Conservation (phyloP, 2,329 filamentous ascomycete genomes). For the Verticillium alfalfae region DNA sequence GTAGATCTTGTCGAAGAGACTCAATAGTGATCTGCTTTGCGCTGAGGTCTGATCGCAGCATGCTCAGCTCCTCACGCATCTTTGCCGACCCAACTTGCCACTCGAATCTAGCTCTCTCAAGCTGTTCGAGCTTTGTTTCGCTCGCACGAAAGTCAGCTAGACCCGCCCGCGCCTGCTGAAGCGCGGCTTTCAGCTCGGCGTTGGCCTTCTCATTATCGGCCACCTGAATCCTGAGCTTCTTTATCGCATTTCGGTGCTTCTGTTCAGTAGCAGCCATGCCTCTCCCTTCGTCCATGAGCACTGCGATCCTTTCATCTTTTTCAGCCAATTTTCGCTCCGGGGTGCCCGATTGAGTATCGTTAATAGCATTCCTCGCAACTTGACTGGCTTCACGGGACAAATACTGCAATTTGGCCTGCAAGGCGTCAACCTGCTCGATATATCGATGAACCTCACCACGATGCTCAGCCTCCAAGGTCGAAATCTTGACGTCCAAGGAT, state of each 20-base stretch:
- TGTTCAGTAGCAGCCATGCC: conserved; percentile 82
- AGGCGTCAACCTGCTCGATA: conserved; percentile 82
- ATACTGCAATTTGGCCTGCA: conserved; percentile 88
- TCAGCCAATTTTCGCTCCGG: conserved; percentile 76
- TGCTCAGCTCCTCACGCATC: conserved; percentile 39
- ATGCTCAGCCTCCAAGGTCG: background rate
- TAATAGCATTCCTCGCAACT: conserved; percentile 63
- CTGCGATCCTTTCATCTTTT: conserved; percentile 84
- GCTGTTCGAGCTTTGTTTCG: conserved; percentile 42
- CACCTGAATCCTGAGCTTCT: conserved; percentile 67
- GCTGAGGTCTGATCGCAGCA: conserved; percentile 56
- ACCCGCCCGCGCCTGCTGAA: conserved; percentile 53
- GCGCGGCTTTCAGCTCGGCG: conserved; percentile 51
- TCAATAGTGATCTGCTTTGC: conserved; percentile 60
- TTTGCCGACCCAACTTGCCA: conserved; percentile 18
- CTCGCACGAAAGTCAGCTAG: conserved; percentile 38
- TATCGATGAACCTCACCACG: conserved; percentile 78
- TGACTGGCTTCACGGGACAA: conserved; percentile 75
- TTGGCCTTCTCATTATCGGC: conserved; percentile 61
- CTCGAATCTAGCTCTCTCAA: conserved; percentile 43
- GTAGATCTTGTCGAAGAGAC: conserved; percentile 65
- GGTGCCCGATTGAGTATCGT: conserved; percentile 58
- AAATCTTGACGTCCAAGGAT: background rate
- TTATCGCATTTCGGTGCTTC: conserved; percentile 76
- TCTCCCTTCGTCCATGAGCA: conserved; percentile 88